Base-by-base conservation (phyloP, 495 filamentous ascomycete genomes). In the Ascobolus immersus region DNA sequence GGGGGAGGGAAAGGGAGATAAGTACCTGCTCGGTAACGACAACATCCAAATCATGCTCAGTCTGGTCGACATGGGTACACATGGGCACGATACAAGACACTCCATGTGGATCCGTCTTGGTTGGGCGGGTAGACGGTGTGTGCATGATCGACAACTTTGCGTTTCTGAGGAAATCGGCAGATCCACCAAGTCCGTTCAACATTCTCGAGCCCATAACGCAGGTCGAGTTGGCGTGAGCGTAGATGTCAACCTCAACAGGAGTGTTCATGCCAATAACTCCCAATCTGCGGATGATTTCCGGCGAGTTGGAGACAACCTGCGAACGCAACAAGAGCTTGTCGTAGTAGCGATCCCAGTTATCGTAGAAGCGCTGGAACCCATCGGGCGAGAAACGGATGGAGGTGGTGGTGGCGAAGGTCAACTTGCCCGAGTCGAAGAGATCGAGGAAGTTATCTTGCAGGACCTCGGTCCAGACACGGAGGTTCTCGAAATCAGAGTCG, bases 221-320 rank as follows among this genome's bases (percentile, higher is more conserved):
- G 30, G 80, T 89, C 44, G 63, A 70, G 71, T 90, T 91, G 35
- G 80, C 80, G 54, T 91, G 80, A 10, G 80, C 80, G 56, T 89
- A 91, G 52, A 89, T 86, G 52, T 90, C 80, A 13, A 89, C 77
- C 55, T 90, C 80, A 40, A 89, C 76, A 17, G 80, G 80, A 2
- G 80, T 91, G 62, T 91, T 91, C 80, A 90, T 90, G 50, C 77
- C 80, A 49, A 91, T 89, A 42, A 78, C 70, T 36, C 79, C 80
- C 1, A 90, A 60, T 3, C 80, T 65, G 12, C 76, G 67, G 58
- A 91, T 90, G 60, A 91, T 89, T 56, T 90, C 80, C 40, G 80
- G 80, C n/a, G 70, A 73, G 67, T 91, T 91, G 47, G 73, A 80
- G 21, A 91, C 77, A 47, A 73, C 69, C 57, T 91, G 80, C 2